Conservation (phyloP, 2,329 filamentous ascomycete species). For the Ophiocordyceps sinensis region DNA sequence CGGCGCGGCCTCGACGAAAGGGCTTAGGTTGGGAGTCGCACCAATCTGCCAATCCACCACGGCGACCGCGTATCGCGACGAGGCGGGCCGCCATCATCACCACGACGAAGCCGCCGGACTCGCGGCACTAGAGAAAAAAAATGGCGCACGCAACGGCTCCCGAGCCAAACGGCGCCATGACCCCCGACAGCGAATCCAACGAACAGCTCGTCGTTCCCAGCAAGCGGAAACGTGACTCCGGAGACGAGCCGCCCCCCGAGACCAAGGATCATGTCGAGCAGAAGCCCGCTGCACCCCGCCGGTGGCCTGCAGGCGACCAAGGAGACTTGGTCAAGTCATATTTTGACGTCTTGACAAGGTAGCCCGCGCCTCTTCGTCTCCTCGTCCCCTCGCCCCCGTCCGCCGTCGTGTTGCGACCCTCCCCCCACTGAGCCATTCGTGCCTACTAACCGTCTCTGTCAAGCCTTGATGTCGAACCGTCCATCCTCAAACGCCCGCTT, state of each 20-base stretch:
- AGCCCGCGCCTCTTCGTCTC: constrained; percentile 2
- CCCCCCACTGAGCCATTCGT: neutral
- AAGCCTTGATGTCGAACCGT: constrained; percentile 40
- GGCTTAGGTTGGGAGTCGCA: constrained; percentile 26
- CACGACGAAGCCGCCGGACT: constrained; percentile 9
- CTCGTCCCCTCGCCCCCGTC: neutral
- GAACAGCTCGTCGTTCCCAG: constrained; percentile 20
- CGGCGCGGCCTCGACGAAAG: constrained; percentile 21
- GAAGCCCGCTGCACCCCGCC: constrained; percentile 9
- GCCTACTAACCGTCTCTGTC: constrained; percentile 8
- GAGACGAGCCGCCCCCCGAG: constrained; percentile 14
- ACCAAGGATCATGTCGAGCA: constrained; percentile 12
- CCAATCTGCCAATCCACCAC: constrained; percentile 16
- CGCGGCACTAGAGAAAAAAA: constrained; percentile 3
- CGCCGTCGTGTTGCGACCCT: neutral
- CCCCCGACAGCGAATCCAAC: constrained; percentile 16
- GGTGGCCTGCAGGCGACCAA: constrained; percentile 14
- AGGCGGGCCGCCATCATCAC: constrained; percentile 15
- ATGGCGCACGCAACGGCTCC: constrained; percentile 28
- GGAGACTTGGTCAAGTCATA: constrained; percentile 23
- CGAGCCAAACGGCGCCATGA: constrained; percentile 26
- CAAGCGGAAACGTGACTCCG: constrained; percentile 46
- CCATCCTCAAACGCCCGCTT: constrained; percentile 40
- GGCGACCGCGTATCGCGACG: constrained; percentile 25
- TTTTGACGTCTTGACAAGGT: constrained; percentile 24